Percentiles rank a stretch among this genome's conserved stretches.
phyloP scores from a whole-genome alignment of 139 green algal genomes.

The Asterochloris erici region DNA sequence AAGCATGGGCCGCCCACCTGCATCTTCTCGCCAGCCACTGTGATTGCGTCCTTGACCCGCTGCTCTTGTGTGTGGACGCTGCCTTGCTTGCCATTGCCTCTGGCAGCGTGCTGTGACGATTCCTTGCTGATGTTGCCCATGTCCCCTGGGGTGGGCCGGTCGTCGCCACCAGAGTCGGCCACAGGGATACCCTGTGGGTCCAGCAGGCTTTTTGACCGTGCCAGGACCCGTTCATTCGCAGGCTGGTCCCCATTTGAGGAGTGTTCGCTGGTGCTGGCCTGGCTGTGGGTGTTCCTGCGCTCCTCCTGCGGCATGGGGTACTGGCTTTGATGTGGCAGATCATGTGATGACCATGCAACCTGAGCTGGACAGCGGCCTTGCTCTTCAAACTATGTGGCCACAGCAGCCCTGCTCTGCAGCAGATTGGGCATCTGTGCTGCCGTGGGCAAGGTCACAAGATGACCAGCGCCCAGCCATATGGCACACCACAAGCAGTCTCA shows the following conservation, averaged over 20 bases:
- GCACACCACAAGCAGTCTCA: no score
- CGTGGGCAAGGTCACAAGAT: no score
- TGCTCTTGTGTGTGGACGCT: not conserved
- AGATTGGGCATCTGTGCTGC: no score
- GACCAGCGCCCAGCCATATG: no score
- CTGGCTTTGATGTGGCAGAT: not conserved
- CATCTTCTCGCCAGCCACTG: constrained; percentile 8
- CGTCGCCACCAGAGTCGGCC: not conserved
- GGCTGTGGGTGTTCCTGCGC: no score
- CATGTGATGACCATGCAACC: no score
- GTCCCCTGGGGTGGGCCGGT: not conserved
- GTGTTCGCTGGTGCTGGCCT: no score
- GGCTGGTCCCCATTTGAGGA: not conserved
- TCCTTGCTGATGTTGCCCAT: not conserved
- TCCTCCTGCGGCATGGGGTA: not conserved
- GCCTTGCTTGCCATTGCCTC: not conserved
- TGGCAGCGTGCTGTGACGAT: not conserved
- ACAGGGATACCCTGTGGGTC: no score
- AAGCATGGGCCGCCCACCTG: not conserved
- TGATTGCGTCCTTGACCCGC: constrained; percentile 1
- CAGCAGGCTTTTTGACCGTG: not conserved
- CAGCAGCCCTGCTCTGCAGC: no score
- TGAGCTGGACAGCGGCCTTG: no score
- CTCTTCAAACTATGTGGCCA: no score
- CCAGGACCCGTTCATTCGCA: not conserved